Percentiles rank a stretch among this genome's conserved stretches.
These are phyloP conservation scores for Paramecium bursaria DNA, from an alignment of 73 alveolate species.

Conservation along the genomic window DNA sequence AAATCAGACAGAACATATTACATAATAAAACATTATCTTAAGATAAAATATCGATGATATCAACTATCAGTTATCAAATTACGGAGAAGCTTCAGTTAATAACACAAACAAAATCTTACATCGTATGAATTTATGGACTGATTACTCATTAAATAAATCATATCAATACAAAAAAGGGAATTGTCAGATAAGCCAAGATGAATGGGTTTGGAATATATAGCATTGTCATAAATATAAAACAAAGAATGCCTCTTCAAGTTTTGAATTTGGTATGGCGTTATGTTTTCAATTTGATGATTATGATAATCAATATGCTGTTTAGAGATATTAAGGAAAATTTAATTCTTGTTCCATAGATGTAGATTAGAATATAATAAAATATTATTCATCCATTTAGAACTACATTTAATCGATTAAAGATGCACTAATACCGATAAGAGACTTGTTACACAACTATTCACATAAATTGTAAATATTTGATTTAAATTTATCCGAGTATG, in stretches of 20 bases:
- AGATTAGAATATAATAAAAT: too few relatives aligned
- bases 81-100: neutral
- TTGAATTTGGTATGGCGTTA: constrained; percentile 52
- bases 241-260: constrained; percentile 16
- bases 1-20: too few relatives aligned
- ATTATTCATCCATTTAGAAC: neutral
- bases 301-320: neutral
- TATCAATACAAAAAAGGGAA: neutral
- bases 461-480: too few relatives aligned
- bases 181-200: constrained; percentile 19
- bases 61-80: too few relatives aligned
- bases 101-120: constrained; percentile 1
- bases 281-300: constrained; percentile 13
- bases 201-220: constrained; percentile 28
- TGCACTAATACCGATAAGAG: constrained; percentile 11
- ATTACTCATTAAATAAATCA: neutral
- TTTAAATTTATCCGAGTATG: too few relatives aligned
- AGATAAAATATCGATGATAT: too few relatives aligned
- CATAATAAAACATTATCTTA: too few relatives aligned
- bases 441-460: neutral
- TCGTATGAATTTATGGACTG: constrained; percentile 26
- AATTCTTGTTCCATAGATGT: too few relatives aligned
- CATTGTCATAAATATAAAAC: constrained; percentile 34
- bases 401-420: neutral
- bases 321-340: neutral